These are phyloP conservation scores for Hemisphaericaspora xylofermentans DNA, from an alignment of 1,139 yeast species.

Conservation along the genomic window DNA sequence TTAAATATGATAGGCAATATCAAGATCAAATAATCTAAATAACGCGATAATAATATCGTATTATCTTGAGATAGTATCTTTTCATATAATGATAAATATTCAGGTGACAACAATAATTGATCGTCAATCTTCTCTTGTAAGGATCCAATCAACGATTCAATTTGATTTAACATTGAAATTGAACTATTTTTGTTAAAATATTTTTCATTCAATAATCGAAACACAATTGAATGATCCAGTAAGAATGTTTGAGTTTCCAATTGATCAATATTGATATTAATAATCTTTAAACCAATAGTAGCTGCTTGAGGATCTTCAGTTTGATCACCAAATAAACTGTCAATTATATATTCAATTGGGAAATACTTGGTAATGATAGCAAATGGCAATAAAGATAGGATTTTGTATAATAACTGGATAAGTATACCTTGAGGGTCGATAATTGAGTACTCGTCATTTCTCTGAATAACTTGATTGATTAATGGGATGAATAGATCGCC, in stretches of 20 bases:
- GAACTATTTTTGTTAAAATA: constrained; percentile 11
- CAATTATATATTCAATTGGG: constrained; percentile 22
- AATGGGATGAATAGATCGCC: constrained; percentile 9
- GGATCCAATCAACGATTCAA: constrained; percentile 19
- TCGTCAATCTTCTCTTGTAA: constrained; percentile 8
- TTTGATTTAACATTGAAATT: constrained; percentile 19
- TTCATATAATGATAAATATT: constrained; percentile 5
- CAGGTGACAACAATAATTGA: constrained; percentile 10
- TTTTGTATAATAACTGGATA: constrained; percentile 22
- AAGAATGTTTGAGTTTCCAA: constrained; percentile 19
- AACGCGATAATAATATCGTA: constrained; percentile 22
- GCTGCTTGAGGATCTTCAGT: constrained; percentile 14
- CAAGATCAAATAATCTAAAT: constrained; percentile 21
- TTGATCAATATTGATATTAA: constrained; percentile 19
- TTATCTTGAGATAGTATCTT: constrained; percentile 12
- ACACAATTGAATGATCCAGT: constrained; percentile 9
- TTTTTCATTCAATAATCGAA: constrained; percentile 6
- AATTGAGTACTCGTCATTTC: constrained; percentile 16
- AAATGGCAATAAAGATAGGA: constrained; percentile 21
- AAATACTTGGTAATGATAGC: constrained; percentile 20
- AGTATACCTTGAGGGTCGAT: constrained; percentile 24
- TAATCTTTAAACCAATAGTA: constrained; percentile 23
- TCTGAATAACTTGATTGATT: constrained; percentile 13
- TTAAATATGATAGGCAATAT: constrained; percentile 10
- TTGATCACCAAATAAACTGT: constrained; percentile 13